Percentiles rank a stretch among this genome's conserved stretches.
These are phyloP conservation scores for Psilocybe tampanensis DNA, from an alignment of 768 basidiomycete genomes.

Conservation along the genomic window DNA sequence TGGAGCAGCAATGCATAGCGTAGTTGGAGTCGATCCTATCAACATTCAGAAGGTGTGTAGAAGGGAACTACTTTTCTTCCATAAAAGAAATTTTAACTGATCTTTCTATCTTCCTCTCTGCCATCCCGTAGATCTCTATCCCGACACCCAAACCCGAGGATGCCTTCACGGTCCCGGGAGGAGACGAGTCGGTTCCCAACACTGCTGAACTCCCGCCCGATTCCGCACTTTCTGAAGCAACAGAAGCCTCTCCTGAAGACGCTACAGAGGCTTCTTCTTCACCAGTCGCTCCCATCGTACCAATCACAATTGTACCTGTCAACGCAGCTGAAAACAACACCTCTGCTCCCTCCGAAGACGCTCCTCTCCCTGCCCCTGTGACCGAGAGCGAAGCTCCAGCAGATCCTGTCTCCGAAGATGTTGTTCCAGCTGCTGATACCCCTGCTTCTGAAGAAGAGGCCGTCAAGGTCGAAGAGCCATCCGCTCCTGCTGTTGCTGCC, in stretches of 20 bases:
- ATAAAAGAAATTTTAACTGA: slow-evolving; percentile 4
- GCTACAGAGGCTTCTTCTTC: slow-evolving; percentile 8
- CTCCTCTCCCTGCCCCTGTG: neutral
- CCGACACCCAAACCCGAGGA: slow-evolving; percentile 30
- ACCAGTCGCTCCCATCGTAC: slow-evolving; percentile 32
- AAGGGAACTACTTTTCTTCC: neutral
- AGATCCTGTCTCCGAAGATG: neutral
- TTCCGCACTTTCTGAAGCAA: slow-evolving; percentile 5
- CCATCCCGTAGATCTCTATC: slow-evolving; percentile 26
- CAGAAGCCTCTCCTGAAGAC: slow-evolving; percentile 2
- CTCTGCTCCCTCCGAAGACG: slow-evolving; percentile 10
- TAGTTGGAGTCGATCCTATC: slow-evolving; percentile 43
- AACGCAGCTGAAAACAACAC: slow-evolving; percentile 42
- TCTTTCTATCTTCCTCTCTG: slow-evolving; percentile 4
- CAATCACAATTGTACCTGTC: slow-evolving; percentile 42
- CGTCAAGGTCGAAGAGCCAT: neutral
- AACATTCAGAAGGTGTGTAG: slow-evolving; percentile 34
- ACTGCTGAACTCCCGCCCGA: slow-evolving; percentile 15
- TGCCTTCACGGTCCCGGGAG: slow-evolving; percentile 21
- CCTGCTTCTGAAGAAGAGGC: neutral
- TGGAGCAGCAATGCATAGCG: slow-evolving; percentile 38
- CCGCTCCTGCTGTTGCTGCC: neutral
- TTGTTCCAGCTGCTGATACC: slow-evolving; percentile 1
- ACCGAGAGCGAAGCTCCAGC: neutral
- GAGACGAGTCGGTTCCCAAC: slow-evolving; percentile 15